Evolutionary conservation across 2,329 filamentous ascomycete genomes (phyloP), one percentile per base, ranked within the genome.

Genomic region (Daldinia eschscholtzii): DNA sequence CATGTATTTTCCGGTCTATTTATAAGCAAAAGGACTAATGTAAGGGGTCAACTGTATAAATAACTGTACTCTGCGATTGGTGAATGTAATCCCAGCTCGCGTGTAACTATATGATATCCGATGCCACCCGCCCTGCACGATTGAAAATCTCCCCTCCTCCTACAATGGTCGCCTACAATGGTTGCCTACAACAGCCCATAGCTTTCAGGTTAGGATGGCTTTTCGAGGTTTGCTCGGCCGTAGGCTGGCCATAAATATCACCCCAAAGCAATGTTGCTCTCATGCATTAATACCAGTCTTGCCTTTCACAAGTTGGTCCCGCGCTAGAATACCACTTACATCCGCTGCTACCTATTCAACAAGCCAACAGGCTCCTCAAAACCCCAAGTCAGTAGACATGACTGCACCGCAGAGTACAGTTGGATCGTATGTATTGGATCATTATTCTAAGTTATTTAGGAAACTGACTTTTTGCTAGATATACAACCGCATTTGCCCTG

Each of bases 401-500:
- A 48, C 26, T 26, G 23, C 6, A 5, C n/a, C 48, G 57, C 61
- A 59, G 12, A 39, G 5, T 35, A 52, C 13, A 30, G 2, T 42
- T 15, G 52, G 48, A 50, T 30, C 60, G 67, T 67, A 50, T 30
- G 60, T 55, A 39, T 7, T 12, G 37, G 9, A 9, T 58, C 15
- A 37, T 37, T 37, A 20, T 23, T 9, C 20, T 30, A 37, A 12
- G 7, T 7, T 13, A 41, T 30, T 58, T 13, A 30, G 13, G 12
- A 44, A 46, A 26, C 39, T 64, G 26, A 61, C 3, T n/a, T 46
- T 39, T 6, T 28, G 33, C 1, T 28, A 74, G 71, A 33, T 88
- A 92, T 76, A 92, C 90, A 18, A 87, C 90, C 28, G 90, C 89
- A 0, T 91, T 89, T 74, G 91, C 91, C 73, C 91, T 93, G 78